Evolutionary conservation across 371 early-diverging fungal species (phyloP), one percentile per base, ranked within the genome.

Genomic region (Synchytrium microbalum): DNA sequence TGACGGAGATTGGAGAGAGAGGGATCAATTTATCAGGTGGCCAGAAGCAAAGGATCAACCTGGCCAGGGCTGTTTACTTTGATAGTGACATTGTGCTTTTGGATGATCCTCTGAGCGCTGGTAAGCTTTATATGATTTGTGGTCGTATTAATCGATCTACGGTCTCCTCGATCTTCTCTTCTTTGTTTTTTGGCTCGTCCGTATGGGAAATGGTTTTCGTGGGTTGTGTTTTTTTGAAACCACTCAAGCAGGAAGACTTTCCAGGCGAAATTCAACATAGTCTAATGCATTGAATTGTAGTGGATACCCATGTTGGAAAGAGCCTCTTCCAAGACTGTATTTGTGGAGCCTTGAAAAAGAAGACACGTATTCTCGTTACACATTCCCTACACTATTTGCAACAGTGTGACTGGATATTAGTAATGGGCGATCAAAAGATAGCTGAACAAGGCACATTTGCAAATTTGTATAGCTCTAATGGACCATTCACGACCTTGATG

Each of bases 21-120:
- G 67, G 76, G 26, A 70, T 73, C 31, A 76, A 73, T 56, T 78
- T 79, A 51, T 72, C 76, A 3, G 66, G 75, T 70, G 72, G 75
- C 75, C 25, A 76, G 68, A 59, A 69, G 38, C 82, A 82, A 62
- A 31, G 79, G 26, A 26, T 80, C 38, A 69, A 71, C 8, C 59
- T 82, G 0, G 82, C 82, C 14, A 61, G 82, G 5, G 74, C 78
- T 57, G 26, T 79, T 26, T 78, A 79, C 56, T 61, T 16, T 57
- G 57, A 57, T 26, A 14, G 16, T 16, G 57, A 57, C 27, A 57
- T 57, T 57, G 26, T 57, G 13, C 57, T 57, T 24, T 26, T 57
- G 13, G 57, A 26, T 57, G 78, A 78, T 51, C 74, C 76, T 8
- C 33, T 62, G 1, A 74, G 75, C 13, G 54, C 72, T 26, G 64